These are phyloP conservation scores for Solanum bulbocastanum DNA, from an alignment of 257 asterid species.

Conservation along the genomic window DNA sequence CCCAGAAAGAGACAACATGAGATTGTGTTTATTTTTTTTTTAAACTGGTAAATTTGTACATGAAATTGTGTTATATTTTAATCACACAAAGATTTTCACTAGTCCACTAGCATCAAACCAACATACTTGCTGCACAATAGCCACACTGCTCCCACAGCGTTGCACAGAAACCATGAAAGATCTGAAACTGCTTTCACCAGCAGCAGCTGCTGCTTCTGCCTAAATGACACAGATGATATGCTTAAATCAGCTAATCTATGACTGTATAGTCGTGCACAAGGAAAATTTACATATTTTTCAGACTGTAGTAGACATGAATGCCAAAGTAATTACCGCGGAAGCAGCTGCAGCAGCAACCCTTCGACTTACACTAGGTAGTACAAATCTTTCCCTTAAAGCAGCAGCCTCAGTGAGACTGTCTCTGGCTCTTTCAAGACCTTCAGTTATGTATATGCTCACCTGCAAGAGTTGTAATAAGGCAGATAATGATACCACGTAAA, in stretches of 20 bases:
- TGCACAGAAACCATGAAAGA: conserved; percentile 98
- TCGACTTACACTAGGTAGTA: conserved; percentile 75
- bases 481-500: not conserved
- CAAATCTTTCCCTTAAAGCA: conserved; percentile 90
- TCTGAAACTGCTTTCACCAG: conserved; percentile 97
- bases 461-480: conserved; percentile 21
- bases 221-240: conserved; percentile 13
- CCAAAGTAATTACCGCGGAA: conserved; percentile 65
- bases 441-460: conserved; percentile 85
- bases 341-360: conserved; percentile 98
- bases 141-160: conserved; percentile 99
- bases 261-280: not conserved
- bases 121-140: conserved; percentile 95
- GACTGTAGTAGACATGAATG: conserved; percentile 3
- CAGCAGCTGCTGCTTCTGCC: conserved; percentile 99
- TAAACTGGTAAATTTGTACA: not conserved
- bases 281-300: not conserved
- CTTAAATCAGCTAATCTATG: conserved; percentile 3
- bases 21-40: not conserved
- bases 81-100: not conserved
- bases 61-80: not conserved
- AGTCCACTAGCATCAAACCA: not conserved
- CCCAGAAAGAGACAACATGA: not conserved
- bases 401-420: conserved; percentile 96
- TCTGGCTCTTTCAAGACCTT: conserved; percentile 95